A percentile compares a stretch with the other conserved stretches of the same genome.
Conservation (phyloP, 306 rosid genomes). For the Argentina anserina region DNA sequence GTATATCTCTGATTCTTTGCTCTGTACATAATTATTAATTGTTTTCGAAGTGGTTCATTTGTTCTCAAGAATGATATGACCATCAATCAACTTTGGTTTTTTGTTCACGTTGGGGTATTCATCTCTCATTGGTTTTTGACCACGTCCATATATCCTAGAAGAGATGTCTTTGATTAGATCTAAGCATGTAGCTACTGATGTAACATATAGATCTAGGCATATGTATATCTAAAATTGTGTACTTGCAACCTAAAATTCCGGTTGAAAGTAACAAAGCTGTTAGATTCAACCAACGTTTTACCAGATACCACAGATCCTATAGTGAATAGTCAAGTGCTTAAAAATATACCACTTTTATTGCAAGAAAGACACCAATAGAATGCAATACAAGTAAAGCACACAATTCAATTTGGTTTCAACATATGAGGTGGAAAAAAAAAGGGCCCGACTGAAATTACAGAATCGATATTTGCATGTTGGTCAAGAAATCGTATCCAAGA, state of each 20-base stretch:
- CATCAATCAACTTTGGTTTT: constrained; percentile 15
- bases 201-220: too few species aligned
- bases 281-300: not conserved
- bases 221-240: too few species aligned
- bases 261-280: not conserved
- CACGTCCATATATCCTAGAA: too few species aligned
- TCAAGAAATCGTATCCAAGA: constrained; percentile 44
- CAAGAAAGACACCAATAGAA: not conserved
- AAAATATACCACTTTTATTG: not conserved
- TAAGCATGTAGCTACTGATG: too few species aligned
- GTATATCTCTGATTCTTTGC: constrained; percentile 25
- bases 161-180: too few species aligned
- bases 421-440: constrained; percentile 20
- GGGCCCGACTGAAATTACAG: constrained; percentile 28
- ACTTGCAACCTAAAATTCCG: not conserved
- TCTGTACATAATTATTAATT: constrained; percentile 41
- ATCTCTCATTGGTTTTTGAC: constrained; percentile 6
- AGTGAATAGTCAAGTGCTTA: not conserved
- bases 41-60: constrained; percentile 36
- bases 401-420: constrained; percentile 3
- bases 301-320: not conserved
- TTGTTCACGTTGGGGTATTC: not conserved
- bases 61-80: constrained; percentile 18
- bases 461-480: constrained; percentile 46
- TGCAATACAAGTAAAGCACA: not conserved